Evolutionary conservation across 176 grass and related monocot genomes (phyloP).

Genomic region (Aechmea fasciata): DNA sequence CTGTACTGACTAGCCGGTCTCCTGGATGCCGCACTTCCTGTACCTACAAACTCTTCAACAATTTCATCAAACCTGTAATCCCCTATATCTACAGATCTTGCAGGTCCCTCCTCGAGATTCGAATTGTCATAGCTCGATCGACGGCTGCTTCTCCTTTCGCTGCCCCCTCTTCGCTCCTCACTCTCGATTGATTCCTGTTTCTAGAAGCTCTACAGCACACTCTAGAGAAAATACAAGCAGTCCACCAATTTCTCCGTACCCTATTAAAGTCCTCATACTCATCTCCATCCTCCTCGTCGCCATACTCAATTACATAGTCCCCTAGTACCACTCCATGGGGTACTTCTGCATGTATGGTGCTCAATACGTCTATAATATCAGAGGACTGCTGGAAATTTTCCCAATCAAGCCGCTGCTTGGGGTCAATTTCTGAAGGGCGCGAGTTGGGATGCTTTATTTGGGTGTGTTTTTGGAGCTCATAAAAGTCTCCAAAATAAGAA

Average conservation of each 20-base stretch:
- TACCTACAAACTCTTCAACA: constrained; percentile 69
- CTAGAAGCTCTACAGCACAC: constrained; percentile 71
- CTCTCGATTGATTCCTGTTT: constrained; percentile 47
- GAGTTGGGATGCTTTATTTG: constrained; percentile 86
- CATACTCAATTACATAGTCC: constrained; percentile 98
- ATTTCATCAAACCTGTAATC: constrained; percentile 83
- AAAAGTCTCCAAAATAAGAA: constrained; percentile 65
- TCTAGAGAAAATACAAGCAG: constrained; percentile 68
- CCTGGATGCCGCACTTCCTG: constrained; percentile 43
- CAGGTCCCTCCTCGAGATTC: constrained; percentile 41
- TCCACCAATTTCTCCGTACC: constrained; percentile 71
- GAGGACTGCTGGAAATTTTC: constrained; percentile 96
- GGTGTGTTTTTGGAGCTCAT: constrained; percentile 82
- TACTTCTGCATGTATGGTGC: constrained; percentile 86
- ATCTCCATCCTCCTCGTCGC: constrained; percentile 75
- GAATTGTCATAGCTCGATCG: constrained; percentile 51
- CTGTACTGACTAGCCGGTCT: constrained; percentile 60
- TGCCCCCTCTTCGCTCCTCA: constrained; percentile 35
- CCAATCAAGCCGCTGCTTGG: constrained; percentile 76
- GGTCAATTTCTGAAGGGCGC: constrained; percentile 83
- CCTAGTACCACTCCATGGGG: constrained; percentile 82
- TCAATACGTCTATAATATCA: constrained; percentile 93
- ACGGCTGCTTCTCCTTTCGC: constrained; percentile 44
- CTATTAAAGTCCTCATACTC: constrained; percentile 63
- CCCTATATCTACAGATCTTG: constrained; percentile 63